Percentiles rank a stretch among this genome's conserved stretches.
phyloP scores from a whole-genome alignment of 768 basidiomycete species.

The Exsudoporus frostii region DNA sequence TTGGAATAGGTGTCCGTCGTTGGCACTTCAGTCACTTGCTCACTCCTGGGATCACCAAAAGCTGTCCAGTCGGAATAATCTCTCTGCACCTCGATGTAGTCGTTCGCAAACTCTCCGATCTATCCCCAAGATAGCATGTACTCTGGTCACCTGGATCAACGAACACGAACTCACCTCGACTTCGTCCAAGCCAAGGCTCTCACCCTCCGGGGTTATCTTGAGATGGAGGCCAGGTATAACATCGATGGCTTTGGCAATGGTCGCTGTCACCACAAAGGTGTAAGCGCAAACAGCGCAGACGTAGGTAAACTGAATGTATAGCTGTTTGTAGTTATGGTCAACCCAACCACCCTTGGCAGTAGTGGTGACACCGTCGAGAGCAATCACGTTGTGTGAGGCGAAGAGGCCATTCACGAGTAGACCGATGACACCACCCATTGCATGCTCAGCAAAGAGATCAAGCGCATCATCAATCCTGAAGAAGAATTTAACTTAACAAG shows the following conservation, averaged over 20 bases:
- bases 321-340: conserved; percentile 72
- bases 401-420: conserved; percentile 73
- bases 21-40: conserved; percentile 4
- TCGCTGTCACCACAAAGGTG: conserved; percentile 58
- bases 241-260: conserved; percentile 56
- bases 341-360: conserved; percentile 63
- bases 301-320: conserved; percentile 74
- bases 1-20: conserved; percentile 18
- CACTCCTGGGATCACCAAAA: conserved; percentile 20
- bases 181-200: conserved; percentile 66
- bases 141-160: background rate
- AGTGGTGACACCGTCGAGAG: conserved; percentile 64
- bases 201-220: conserved; percentile 51
- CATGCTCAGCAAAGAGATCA: conserved; percentile 92
- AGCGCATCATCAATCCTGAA: conserved; percentile 82
- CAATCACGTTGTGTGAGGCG: conserved; percentile 59
- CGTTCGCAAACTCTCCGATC: conserved; percentile 69
- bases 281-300: conserved; percentile 56
- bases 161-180: conserved; percentile 49
- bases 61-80: conserved; percentile 55
- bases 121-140: conserved; percentile 21
- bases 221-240: conserved; percentile 56
- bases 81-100: conserved; percentile 67
- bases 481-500: conserved; percentile 56
- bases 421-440: conserved; percentile 78